Evolutionary conservation across 805 yeast species (phyloP).

Genomic region (Barnettozyma vustinii): DNA sequence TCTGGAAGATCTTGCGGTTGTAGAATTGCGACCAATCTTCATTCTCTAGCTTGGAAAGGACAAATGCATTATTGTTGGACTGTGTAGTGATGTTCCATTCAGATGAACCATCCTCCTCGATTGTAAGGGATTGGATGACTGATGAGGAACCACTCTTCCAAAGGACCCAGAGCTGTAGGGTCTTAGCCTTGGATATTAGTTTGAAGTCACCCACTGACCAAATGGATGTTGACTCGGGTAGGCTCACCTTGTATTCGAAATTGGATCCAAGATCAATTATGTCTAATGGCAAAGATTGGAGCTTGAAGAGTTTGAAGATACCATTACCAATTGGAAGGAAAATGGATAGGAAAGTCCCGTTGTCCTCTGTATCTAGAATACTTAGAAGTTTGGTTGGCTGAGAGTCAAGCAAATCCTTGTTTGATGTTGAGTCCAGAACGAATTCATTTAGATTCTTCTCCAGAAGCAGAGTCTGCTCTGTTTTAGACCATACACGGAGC

Average conservation of each 20-base stretch:
- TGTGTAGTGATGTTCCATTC: slow-evolving; percentile 20
- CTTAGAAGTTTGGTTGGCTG: slow-evolving; percentile 28
- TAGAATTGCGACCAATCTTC: slow-evolving; percentile 37
- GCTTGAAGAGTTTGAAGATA: slow-evolving; percentile 35
- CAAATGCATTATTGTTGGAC: slow-evolving; percentile 2
- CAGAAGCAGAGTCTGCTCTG: slow-evolving; percentile 26
- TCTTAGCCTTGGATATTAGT: slow-evolving; percentile 18
- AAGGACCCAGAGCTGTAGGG: slow-evolving; percentile 36
- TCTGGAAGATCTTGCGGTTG: slow-evolving; percentile 41
- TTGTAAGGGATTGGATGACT: slow-evolving; percentile 32
- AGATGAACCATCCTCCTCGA: slow-evolving; percentile 22
- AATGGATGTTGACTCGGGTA: slow-evolving; percentile 33
- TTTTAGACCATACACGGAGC: slow-evolving; percentile 57
- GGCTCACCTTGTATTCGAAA: slow-evolving; percentile 23
- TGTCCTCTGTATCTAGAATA: slow-evolving; percentile 8
- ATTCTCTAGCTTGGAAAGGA: slow-evolving; percentile 20
- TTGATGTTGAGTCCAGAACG: slow-evolving; percentile 8
- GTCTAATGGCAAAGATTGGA: slow-evolving; percentile 17
- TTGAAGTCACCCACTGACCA: slow-evolving; percentile 48
- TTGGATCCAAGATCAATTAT: slow-evolving; percentile 25
- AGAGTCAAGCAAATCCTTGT: slow-evolving; percentile 26
- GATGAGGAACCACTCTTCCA: slow-evolving; percentile 65
- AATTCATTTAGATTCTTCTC: slow-evolving; percentile 20
- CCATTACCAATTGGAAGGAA: slow-evolving; percentile 42
- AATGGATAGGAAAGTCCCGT: slow-evolving; percentile 26